Evolutionary conservation across 2,329 filamentous ascomycete species (phyloP), one percentile per base, ranked within the genome.

Genomic region (Cladosporium oxysporum): DNA sequence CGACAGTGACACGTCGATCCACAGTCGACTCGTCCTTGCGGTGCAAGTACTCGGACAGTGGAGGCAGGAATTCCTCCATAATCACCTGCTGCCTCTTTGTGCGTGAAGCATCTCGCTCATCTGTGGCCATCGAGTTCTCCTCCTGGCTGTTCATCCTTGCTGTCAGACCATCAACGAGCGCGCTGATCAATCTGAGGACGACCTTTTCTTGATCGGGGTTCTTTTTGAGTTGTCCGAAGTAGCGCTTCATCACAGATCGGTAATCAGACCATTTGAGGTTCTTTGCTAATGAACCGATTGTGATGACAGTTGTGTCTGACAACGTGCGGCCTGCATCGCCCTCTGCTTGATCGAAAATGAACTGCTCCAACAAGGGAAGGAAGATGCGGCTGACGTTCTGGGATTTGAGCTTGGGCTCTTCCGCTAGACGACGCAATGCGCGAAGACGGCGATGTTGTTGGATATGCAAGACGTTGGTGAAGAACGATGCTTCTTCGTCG

Each of bases 1-100:
- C 93, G 5, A 97, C 90, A 0, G 94, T 93, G 37, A 97, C 90
- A 76, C 95, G 91, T 62, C 95, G 87, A 79, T 93, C 97, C 77
- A 99, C 94, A 59, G 93, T 93, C 1, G 92, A 89, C 76, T 99
- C 95, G 69, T 98, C 92, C 77, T 97, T 98, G 73, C 96, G 89
- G 72, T 97, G 93, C 31, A 98, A 85, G 75, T 97, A 95, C 55
- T 88, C 87, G n/a, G 90, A 85, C 35, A 99, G 80, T 21, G 91
- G 87, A 0, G 94, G 92, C 44, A 97, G 80, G 72, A 97, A 91
- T 68, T 89, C 88, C 23, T 87, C 86, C 49, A 87, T 85, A 62
- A 98, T 82, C 71, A 69, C 62, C 28, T 70, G 65, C 11, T 64
- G 64, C 41, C 68, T 75, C 28, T 69, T 69, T 14, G 29, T 63